phyloP scores from a whole-genome alignment of 768 basidiomycete genomes.

The Leccinellum albellum region DNA sequence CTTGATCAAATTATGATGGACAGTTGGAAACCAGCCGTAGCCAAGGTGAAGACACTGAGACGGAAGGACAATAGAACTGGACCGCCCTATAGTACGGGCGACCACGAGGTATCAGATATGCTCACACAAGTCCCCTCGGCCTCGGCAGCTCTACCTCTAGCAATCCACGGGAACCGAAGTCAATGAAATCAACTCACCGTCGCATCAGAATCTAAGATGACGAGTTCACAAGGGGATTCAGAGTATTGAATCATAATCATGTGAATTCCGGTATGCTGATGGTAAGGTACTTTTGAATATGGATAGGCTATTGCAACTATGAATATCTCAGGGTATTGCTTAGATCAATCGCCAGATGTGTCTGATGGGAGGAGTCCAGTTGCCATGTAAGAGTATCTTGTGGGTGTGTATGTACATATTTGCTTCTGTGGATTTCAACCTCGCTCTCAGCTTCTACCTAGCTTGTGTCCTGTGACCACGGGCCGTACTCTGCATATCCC shows the following conservation, averaged over 20 bases:
- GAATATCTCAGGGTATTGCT: background rate
- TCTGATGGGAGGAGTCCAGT: background rate
- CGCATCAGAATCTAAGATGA: background rate
- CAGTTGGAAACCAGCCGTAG: background rate
- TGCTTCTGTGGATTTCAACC: background rate
- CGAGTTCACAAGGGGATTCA: background rate
- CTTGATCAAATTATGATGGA: background rate
- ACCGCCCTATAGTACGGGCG: background rate
- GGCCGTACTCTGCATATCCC: background rate
- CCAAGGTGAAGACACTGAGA: background rate
- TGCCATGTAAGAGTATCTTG: too few species aligned
- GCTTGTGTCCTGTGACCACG: background rate
- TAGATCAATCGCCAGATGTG: background rate
- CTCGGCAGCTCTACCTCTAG: background rate
- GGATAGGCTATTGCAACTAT: background rate
- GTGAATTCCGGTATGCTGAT: background rate
- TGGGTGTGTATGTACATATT: background rate
- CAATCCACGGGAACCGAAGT: background rate
- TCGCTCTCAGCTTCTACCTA: background rate
- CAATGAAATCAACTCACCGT: background rate
- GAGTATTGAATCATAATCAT: background rate
- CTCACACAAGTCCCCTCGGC: background rate
- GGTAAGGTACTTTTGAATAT: background rate
- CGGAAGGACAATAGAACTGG: background rate
- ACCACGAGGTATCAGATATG: background rate